These are phyloP conservation scores for Epicoccum nigrum DNA, from an alignment of 2,329 filamentous ascomycete genomes.

Conservation along the genomic window DNA sequence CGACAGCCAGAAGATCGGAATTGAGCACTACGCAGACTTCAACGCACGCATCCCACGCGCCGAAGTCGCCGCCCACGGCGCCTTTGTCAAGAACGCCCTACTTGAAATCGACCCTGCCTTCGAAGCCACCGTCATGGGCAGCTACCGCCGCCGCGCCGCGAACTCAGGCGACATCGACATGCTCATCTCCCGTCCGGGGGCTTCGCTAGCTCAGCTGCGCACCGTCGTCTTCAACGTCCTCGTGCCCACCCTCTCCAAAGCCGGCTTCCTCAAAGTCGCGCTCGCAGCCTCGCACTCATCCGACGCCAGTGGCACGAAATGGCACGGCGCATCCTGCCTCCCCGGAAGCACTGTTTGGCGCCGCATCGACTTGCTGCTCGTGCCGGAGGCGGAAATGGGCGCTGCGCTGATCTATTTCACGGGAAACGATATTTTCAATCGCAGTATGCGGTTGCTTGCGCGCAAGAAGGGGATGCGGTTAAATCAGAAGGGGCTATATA, in stretches of 20 bases:
- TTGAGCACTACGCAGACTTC: conserved; percentile 82
- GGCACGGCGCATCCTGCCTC: conserved; percentile 83
- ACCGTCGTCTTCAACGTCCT: conserved; percentile 68
- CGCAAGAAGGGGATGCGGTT: conserved; percentile 81
- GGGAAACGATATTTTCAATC: conserved; percentile 92
- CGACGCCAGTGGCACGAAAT: conserved; percentile 70
- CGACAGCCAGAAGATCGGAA: conserved; percentile 72
- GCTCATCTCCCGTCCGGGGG: conserved; percentile 74
- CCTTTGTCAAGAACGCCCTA: conserved; percentile 66
- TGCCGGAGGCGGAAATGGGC: conserved; percentile 78
- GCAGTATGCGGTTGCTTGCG: conserved; percentile 80
- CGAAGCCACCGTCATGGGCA: conserved; percentile 78
- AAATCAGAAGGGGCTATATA: conserved; percentile 82
- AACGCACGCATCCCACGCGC: conserved; percentile 75
- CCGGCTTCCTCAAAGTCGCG: conserved; percentile 71
- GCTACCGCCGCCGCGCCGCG: conserved; percentile 78
- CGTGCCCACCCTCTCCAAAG: conserved; percentile 64
- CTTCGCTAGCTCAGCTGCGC: conserved; percentile 61
- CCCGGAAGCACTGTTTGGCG: conserved; percentile 69
- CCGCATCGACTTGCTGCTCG: conserved; percentile 82
- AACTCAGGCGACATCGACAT: conserved; percentile 84
- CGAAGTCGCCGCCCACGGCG: conserved; percentile 75
- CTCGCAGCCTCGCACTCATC: conserved; percentile 65
- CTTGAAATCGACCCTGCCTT: conserved; percentile 66
- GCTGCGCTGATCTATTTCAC: conserved; percentile 95